Percentiles rank a stretch among this genome's conserved stretches.
Evolutionary conservation across 1,284 basidiomycete species (phyloP).

Genomic region (Fistulinella staudtii): DNA sequence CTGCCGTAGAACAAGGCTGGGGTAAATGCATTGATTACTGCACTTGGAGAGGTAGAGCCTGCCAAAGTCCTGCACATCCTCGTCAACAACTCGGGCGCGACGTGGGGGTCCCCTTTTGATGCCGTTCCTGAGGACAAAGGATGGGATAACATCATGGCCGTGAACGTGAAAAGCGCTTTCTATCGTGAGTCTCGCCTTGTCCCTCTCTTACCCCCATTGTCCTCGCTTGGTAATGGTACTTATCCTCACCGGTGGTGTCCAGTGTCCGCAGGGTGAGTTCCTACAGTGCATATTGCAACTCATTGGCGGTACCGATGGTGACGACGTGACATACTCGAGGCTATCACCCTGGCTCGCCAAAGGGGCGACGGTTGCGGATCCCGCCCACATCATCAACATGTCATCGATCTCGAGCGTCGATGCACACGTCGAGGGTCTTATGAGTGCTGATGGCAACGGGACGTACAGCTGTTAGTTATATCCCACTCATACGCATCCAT

Average conservation of each 20-base stretch:
- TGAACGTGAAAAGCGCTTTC: conserved; percentile 80
- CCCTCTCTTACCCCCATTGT: background rate
- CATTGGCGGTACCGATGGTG: background rate
- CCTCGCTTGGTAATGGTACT: background rate
- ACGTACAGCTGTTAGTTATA: conserved; percentile 72
- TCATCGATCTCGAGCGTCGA: conserved; percentile 69
- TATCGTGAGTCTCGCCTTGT: conserved; percentile 49
- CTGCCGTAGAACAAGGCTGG: conserved; percentile 67
- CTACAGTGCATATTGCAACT: too few relatives aligned
- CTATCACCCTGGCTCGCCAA: conserved; percentile 59
- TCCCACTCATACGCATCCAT: background rate
- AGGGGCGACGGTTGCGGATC: conserved; percentile 62
- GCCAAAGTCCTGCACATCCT: conserved; percentile 65
- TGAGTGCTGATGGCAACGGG: conserved; percentile 60
- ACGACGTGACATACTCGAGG: conserved; percentile 1
- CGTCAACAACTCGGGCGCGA: conserved; percentile 77
- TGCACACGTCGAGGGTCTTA: conserved; percentile 47
- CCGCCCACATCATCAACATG: conserved; percentile 77
- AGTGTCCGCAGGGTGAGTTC: conserved; percentile 65
- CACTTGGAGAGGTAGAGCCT: conserved; percentile 64
- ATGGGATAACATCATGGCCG: conserved; percentile 78
- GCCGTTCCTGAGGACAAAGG: conserved; percentile 77
- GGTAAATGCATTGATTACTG: conserved; percentile 68
- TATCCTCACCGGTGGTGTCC: background rate
- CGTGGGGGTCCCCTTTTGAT: conserved; percentile 75